A percentile compares a stretch with the other conserved stretches of the same genome.
Evolutionary conservation across 495 filamentous ascomycete species (phyloP).

Genomic region (Penicilliopsis zonata): DNA sequence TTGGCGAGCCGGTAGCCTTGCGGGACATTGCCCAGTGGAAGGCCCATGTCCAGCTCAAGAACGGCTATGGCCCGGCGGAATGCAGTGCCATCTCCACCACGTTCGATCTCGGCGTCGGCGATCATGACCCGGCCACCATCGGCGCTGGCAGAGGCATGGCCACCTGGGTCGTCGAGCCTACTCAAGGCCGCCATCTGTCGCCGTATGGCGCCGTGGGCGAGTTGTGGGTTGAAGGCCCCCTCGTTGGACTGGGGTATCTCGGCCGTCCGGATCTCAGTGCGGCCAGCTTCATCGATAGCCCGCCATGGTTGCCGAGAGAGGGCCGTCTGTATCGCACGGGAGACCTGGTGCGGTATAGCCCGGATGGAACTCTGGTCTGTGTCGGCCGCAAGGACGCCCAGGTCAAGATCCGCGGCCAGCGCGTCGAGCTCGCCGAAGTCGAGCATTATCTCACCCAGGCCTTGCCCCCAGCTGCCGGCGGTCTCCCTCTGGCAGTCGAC

Average conservation of each 20-base stretch:
- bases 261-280: conserved; percentile 27
- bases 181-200: conserved; percentile 32
- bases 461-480: not conserved
- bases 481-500: not conserved
- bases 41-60: conserved; percentile 8
- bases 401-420: conserved; percentile 34
- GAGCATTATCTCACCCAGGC: conserved; percentile 4
- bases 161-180: conserved; percentile 39
- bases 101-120: not conserved
- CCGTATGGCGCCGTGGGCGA: conserved; percentile 43
- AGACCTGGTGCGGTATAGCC: conserved; percentile 24
- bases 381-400: conserved; percentile 34
- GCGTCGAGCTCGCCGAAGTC: conserved; percentile 32
- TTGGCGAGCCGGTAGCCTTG: conserved; percentile 12
- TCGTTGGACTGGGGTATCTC: conserved; percentile 37
- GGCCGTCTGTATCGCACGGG: conserved; percentile 29
- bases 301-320: conserved; percentile 29
- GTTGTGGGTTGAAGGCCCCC: conserved; percentile 40
- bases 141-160: conserved; percentile 7
- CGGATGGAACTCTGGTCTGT: conserved; percentile 19
- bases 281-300: conserved; percentile 32
- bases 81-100: conserved; percentile 3
- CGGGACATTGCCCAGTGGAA: conserved; percentile 3
- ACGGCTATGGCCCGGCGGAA: conserved; percentile 17
- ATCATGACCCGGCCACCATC: conserved; percentile 1